Conservation (phyloP, 2,329 filamentous ascomycete genomes). For the Thelonectria rubi region DNA sequence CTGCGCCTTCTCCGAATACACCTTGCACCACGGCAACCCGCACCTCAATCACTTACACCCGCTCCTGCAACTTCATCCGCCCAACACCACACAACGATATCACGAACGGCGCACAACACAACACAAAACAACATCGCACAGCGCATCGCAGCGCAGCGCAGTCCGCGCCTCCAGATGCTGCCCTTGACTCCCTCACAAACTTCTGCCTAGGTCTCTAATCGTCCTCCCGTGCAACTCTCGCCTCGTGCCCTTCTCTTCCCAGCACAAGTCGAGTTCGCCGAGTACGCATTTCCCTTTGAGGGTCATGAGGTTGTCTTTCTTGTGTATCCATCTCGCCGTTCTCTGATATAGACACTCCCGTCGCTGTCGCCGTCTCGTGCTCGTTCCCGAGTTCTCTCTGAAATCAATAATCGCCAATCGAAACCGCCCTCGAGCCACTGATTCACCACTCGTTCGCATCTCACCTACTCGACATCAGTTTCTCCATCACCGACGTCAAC, state of each 20-base stretch:
- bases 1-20: slow-evolving; percentile 24
- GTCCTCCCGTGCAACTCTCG: slow-evolving; percentile 20
- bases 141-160: slow-evolving; percentile 15
- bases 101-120: slow-evolving; percentile 13
- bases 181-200: slow-evolving; percentile 4
- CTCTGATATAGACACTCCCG: slow-evolving; percentile 38
- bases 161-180: slow-evolving; percentile 8
- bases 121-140: slow-evolving; percentile 24
- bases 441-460: slow-evolving; percentile 32
- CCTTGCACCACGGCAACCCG: slow-evolving; percentile 27
- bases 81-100: slow-evolving; percentile 15
- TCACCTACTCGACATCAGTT: slow-evolving; percentile 10
- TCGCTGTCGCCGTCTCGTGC: slow-evolving; percentile 17
- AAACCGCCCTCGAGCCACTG: slow-evolving; percentile 30
- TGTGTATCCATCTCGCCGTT: slow-evolving; percentile 18
- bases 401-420: slow-evolving; percentile 28
- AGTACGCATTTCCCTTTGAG: slow-evolving; percentile 3
- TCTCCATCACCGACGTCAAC: slow-evolving; percentile 15
- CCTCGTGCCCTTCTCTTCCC: slow-evolving; percentile 13
- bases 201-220: background rate
- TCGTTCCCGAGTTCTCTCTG: slow-evolving; percentile 25
- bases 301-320: slow-evolving; percentile 18
- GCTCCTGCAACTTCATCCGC: slow-evolving; percentile 15
- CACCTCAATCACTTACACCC: slow-evolving; percentile 30
- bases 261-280: slow-evolving; percentile 15